Conservation (phyloP, 1,139 yeast genomes). For the Hemisphaericaspora xylofermentans region DNA sequence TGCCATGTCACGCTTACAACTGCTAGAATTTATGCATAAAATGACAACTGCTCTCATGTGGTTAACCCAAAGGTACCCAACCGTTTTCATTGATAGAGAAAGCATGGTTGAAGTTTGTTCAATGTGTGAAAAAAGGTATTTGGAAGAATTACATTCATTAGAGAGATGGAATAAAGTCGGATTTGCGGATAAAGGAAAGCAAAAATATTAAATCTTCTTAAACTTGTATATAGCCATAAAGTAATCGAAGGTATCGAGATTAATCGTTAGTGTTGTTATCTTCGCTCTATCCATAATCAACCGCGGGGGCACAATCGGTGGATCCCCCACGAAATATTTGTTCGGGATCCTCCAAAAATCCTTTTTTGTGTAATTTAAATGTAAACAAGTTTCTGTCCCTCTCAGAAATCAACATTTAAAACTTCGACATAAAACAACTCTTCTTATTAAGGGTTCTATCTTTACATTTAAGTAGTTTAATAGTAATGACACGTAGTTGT, state of each 20-base stretch:
- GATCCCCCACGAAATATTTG: background rate
- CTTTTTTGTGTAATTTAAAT: too few relatives aligned
- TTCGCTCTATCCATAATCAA: too few relatives aligned
- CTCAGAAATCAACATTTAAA: too few relatives aligned
- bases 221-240: background rate
- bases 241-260: too few relatives aligned
- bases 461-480: too few relatives aligned
- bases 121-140: conserved; percentile 63
- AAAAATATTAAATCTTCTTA: background rate
- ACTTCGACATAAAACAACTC: too few relatives aligned
- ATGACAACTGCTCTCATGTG: conserved; percentile 72
- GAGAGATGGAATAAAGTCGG: conserved; percentile 21
- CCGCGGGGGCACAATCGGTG: background rate
- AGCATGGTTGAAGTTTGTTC: conserved; percentile 70
- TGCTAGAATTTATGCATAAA: conserved; percentile 70
- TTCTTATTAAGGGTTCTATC: too few relatives aligned
- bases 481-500: conserved; percentile 4
- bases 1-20: conserved; percentile 40
- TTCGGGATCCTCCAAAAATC: conserved; percentile 3
- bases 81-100: conserved; percentile 71
- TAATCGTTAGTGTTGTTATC: too few relatives aligned
- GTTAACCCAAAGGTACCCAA: conserved; percentile 87
- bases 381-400: too few relatives aligned
- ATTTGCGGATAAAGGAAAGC: background rate
- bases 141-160: conserved; percentile 54